These are phyloP conservation scores for Pleodorina starrii DNA, from an alignment of 139 green algal genomes.

Conservation along the genomic window DNA sequence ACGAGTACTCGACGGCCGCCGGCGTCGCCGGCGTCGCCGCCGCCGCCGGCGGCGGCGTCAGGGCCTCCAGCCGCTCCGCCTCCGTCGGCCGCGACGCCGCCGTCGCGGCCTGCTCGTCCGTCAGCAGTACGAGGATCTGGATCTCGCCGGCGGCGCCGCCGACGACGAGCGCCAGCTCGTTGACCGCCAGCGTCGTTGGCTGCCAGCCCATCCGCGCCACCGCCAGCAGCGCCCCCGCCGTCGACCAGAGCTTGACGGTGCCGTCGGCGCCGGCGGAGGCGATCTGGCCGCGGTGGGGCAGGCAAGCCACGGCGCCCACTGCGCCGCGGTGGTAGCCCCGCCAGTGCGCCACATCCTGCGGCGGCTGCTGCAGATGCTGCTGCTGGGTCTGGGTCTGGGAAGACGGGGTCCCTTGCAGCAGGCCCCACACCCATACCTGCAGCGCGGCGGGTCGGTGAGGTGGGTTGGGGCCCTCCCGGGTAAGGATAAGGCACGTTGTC, in stretches of 20 bases:
- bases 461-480: background rate
- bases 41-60: background rate
- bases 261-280: slow-evolving; percentile 30
- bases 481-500: too few relatives aligned
- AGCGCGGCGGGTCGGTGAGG: background rate
- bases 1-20: background rate
- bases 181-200: background rate
- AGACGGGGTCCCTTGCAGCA: too few relatives aligned
- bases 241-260: slow-evolving; percentile 29
- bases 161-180: slow-evolving; percentile 24
- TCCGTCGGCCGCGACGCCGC: slow-evolving; percentile 1
- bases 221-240: background rate
- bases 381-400: background rate
- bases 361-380: background rate
- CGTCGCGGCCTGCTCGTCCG: background rate
- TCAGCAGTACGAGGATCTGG: slow-evolving; percentile 33
- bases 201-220: slow-evolving; percentile 32
- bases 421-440: slow-evolving; percentile 46
- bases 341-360: background rate
- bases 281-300: slow-evolving; percentile 13
- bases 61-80: background rate
- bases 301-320: slow-evolving; percentile 32
- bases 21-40: background rate
- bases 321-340: slow-evolving; percentile 23
- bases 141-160: slow-evolving; percentile 40